These are phyloP conservation scores for Daldinia sp. DNA, from an alignment of 2,329 filamentous ascomycete species.

Conservation along the genomic window DNA sequence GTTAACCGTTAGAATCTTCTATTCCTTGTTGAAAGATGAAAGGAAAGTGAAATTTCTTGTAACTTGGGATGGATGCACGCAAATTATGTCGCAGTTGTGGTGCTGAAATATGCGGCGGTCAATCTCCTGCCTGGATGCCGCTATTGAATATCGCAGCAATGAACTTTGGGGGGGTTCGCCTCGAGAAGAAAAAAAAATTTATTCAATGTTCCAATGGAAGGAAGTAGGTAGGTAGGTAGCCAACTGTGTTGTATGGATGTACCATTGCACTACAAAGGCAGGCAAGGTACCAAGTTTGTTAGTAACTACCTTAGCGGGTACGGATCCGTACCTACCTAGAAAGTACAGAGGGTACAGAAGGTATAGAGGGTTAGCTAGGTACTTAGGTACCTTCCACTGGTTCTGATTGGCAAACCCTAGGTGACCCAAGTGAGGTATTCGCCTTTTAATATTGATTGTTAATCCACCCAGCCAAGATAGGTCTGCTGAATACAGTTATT, in stretches of 20 bases:
- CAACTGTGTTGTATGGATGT: not conserved
- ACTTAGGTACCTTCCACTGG: not conserved
- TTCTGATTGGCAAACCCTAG: not conserved
- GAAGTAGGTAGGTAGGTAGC: slow-evolving; percentile 7
- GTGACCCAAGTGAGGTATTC: not conserved
- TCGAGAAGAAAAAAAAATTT: slow-evolving; percentile 13
- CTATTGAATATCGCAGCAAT: no score
- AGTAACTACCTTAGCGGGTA: no score
- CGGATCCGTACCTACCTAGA: no score
- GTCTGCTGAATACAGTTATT: not conserved
- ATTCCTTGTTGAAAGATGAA: not conserved
- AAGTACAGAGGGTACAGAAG: not conserved
- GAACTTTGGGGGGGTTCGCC: slow-evolving; percentile 24
- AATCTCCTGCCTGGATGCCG: not conserved
- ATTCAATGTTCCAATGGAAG: slow-evolving; percentile 5
- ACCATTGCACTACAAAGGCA: not conserved
- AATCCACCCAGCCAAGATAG: not conserved
- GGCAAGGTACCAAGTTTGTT: no score
- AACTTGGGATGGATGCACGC: slow-evolving; percentile 1
- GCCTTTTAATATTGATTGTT: not conserved
- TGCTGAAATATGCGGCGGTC: not conserved
- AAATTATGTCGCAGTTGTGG: slow-evolving; percentile 1
- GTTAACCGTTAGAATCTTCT: slow-evolving; percentile 1
- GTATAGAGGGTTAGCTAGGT: not conserved
- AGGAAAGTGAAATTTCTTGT: not conserved